Evolutionary conservation across 257 asterid species (phyloP), one percentile per base, ranked within the genome.

Genomic region (Fraxinus excelsior): DNA sequence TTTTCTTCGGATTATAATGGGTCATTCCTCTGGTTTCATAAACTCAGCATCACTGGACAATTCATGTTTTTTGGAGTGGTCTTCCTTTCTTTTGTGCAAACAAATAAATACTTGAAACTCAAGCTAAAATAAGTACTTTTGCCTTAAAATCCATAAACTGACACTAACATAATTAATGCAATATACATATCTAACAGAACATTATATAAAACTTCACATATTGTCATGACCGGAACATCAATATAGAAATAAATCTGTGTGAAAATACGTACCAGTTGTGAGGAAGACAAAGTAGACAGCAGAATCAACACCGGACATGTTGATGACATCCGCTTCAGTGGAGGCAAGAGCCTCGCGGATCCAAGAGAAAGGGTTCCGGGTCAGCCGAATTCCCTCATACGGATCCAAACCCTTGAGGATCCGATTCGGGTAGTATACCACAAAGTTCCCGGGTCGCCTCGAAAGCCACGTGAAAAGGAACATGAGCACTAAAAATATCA

Each of bases 231-330:
- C 23, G 25, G 5, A 26, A 34, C 19, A 60, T 71, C 8, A 60
- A 72, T 3, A 11, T n/a, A 14, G 10, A 7, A 2, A 25, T 11
- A n/a, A 44, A 37, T 40, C 29, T 16, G 9, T 10, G 49, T 11
- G 37, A 28, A 2, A 34, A 37, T 13, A 28, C 6, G 2, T 82
- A 95, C 98, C 97, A 31, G 98, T 93, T 64, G 88, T 72, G 82
- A 93, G 91, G 90, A 86, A 95, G 66, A 95, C 97, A 40, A 93
- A 95, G 85, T 95, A 93, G 81, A 95, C 98, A 62, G 98, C 99
- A 72, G 99, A 73, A 88, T 95, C 99, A 76, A 95, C 94, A 82
- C 99, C 97, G 82, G 98, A 93, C 75, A 85, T 58, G 25, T 81
- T 70, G 83, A 95, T 79, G 71, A 95, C 85, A 76, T 95, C 98